A percentile compares a stretch with the other conserved stretches of the same genome.
Evolutionary conservation across 441 rosid genomes (phyloP).

Genomic region (Eugenia klotzschiana): DNA sequence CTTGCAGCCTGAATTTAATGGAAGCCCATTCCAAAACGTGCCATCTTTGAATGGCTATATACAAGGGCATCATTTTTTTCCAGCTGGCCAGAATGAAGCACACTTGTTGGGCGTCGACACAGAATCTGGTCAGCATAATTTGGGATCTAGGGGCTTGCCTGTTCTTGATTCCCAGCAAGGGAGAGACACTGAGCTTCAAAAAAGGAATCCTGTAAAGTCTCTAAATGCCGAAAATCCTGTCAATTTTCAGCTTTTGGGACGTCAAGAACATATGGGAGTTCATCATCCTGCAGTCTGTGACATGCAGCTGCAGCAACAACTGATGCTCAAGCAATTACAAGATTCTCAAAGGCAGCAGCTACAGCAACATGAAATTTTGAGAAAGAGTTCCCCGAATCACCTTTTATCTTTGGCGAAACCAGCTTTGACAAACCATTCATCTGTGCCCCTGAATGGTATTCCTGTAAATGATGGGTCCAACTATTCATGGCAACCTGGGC

Average conservation of each 20-base stretch:
- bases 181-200: constrained; percentile 36
- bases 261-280: constrained; percentile 41
- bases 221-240: constrained; percentile 58
- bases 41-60: constrained; percentile 46
- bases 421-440: constrained; percentile 23
- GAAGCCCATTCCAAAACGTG: constrained; percentile 29
- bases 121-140: constrained; percentile 33
- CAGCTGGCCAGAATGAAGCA: constrained; percentile 37
- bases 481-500: constrained; percentile 42
- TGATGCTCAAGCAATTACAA: constrained; percentile 52
- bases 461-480: constrained; percentile 50
- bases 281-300: constrained; percentile 56
- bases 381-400: constrained; percentile 31
- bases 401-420: constrained; percentile 36
- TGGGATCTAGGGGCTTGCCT: constrained; percentile 38
- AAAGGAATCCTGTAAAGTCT: constrained; percentile 27
- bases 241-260: constrained; percentile 58
- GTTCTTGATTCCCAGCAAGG: constrained; percentile 25
- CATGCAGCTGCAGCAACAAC: constrained; percentile 64
- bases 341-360: constrained; percentile 63
- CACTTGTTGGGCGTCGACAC: constrained; percentile 43
- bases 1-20: constrained; percentile 35
- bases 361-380: constrained; percentile 39
- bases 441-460: constrained; percentile 40
- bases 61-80: constrained; percentile 35